Percentiles rank a stretch among this genome's conserved stretches.
phyloP scores from a whole-genome alignment of 768 basidiomycete genomes.

The Ephemerocybe angulata region DNA sequence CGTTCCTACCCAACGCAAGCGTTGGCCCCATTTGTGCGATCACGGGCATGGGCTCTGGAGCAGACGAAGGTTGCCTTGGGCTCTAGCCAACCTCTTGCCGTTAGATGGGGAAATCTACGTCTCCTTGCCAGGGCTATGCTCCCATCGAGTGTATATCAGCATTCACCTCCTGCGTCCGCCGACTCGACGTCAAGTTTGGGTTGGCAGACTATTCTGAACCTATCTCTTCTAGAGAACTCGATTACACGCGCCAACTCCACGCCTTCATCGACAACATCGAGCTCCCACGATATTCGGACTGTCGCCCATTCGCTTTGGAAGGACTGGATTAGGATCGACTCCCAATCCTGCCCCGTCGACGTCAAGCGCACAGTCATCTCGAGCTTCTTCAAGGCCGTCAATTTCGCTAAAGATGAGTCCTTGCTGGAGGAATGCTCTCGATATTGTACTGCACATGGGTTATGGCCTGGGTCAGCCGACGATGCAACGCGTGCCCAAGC shows the following conservation, averaged over 20 bases:
- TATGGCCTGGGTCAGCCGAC: not conserved
- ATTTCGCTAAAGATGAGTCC: not conserved
- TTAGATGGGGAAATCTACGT: constrained; percentile 42
- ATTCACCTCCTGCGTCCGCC: not conserved
- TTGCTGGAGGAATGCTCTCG: not conserved
- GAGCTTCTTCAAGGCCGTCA: not conserved
- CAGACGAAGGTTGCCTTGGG: constrained; percentile 4
- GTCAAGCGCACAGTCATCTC: not conserved
- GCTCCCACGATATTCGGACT: not conserved
- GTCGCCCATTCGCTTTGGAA: not conserved
- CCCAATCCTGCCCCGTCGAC: not conserved
- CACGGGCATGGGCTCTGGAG: not conserved
- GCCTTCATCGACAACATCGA: not conserved
- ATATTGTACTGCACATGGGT: not conserved
- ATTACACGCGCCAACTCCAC: not conserved
- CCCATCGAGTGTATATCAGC: not conserved
- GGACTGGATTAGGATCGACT: not conserved
- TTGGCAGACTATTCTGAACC: not conserved
- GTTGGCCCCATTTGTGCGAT: too few species aligned
- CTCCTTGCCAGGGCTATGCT: constrained; percentile 27
- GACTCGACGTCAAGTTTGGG: not conserved
- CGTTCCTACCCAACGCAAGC: too few species aligned
- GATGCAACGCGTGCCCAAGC: not conserved
- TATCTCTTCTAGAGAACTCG: not conserved
- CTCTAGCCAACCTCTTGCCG: constrained; percentile 23